Base-by-base conservation (phyloP, 768 basidiomycete genomes). In the Lactarius indigo region DNA sequence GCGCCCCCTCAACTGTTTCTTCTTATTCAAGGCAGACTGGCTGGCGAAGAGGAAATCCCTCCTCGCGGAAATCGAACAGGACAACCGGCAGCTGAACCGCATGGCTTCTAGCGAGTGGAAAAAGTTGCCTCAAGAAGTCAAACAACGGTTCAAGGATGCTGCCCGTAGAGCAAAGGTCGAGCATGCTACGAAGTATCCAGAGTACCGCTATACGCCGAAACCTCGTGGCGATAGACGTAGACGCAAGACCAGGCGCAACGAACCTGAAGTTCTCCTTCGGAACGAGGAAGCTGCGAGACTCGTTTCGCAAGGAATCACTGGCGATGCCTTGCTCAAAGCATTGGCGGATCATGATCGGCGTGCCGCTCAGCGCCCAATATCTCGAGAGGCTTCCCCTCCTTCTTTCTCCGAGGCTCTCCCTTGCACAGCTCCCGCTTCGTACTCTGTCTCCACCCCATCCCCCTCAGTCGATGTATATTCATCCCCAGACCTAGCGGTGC, bases 21-120 rank as follows among this genome's bases (percentile, higher is more conserved):
- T 74, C 56, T 31, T 74, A 47, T 74, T 72, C 56, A 65, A 73
- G 50, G 76, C 68, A 31, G 76, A 68, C 37, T 74, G 74, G n/a
- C 73, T 77, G 30, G 63, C 65, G 9, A 65, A 69, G 59, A 35
- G 63, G 47, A 64, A 61, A 30, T 65, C 64, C 8, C 59, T 58
- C 41, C 59, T 72, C 23, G 63, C 60, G 23, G 64, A 59, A n/a
- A 63, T 70, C n/a, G 72, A 73, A 59, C 68, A 64, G 47, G 69
- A 73, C 54, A 64, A 73, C 64, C 62, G 72, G 2, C 68, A 73
- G 18, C 57, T 73, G 17, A 71, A 68, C 50, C 68, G 66, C 41
- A 73, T 71, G 63, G 68, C 70, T 30, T 74, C 72, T 44, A 59
- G 68, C 30, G 69, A 69, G 59, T 74, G 74, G 74, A 72, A 61